Evolutionary conservation across 495 filamentous ascomycete species (phyloP).

Genomic region (Aspergillus nanangensis): DNA sequence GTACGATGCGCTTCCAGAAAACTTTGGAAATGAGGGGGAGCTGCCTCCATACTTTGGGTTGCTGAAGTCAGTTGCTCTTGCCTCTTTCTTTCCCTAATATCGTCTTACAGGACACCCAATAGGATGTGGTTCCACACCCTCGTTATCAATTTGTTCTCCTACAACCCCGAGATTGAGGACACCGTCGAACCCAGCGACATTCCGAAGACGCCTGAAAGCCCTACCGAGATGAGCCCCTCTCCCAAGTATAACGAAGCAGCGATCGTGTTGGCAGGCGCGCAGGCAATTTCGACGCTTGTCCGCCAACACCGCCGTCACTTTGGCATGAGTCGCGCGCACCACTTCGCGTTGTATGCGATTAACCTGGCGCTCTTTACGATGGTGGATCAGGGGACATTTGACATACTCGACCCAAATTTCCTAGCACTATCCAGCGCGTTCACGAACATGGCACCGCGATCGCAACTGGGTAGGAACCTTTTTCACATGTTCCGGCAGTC

Average conservation of each 20-base stretch:
- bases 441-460: conserved; percentile 33
- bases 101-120: background rate
- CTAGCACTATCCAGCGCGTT: conserved; percentile 34
- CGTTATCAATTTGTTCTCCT: conserved; percentile 37
- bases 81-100: no score
- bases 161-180: conserved; percentile 16
- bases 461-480: conserved; percentile 32
- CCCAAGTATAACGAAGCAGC: conserved; percentile 21
- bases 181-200: conserved; percentile 13
- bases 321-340: conserved; percentile 36
- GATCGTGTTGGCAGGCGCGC: conserved; percentile 25
- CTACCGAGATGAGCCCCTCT: conserved; percentile 17
- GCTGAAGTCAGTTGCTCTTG: conserved; percentile 31
- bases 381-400: conserved; percentile 28
- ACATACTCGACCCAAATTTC: conserved; percentile 37
- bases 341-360: conserved; percentile 42
- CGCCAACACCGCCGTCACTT: conserved; percentile 33
- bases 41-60: conserved; percentile 37
- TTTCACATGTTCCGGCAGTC: conserved; percentile 41
- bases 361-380: conserved; percentile 41
- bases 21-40: conserved; percentile 18
- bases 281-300: conserved; percentile 28
- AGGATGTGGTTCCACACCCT: conserved; percentile 40
- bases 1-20: conserved; percentile 28
- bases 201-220: conserved; percentile 32